Evolutionary conservation across 2,329 filamentous ascomycete species (phyloP).

Genomic region (Aureobasidium sp.): DNA sequence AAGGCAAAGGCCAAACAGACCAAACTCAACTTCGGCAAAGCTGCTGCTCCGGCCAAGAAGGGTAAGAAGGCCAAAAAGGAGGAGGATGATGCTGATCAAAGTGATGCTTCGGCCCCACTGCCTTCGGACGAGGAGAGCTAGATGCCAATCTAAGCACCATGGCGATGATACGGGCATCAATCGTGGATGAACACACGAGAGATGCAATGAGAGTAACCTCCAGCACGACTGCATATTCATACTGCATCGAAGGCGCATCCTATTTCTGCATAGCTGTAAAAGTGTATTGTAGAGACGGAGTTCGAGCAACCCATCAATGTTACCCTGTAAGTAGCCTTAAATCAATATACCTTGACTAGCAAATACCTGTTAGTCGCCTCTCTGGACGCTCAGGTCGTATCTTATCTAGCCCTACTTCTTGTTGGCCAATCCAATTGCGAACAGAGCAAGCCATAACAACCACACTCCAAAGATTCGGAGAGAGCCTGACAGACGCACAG

Average conservation of each 20-base stretch:
- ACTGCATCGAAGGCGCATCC: background rate
- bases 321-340: background rate
- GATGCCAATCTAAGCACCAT: background rate
- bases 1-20: constrained; percentile 56
- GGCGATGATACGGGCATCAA: background rate
- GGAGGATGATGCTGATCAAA: constrained; percentile 6
- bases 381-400: no score
- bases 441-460: no score
- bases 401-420: no score
- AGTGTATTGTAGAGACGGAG: background rate
- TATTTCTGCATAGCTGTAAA: background rate
- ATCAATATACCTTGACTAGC: background rate
- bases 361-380: no score
- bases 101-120: background rate
- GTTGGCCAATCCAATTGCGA: no score
- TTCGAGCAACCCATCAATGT: background rate
- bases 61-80: constrained; percentile 27
- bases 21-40: constrained; percentile 65
- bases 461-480: no score
- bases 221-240: background rate
- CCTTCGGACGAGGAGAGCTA: background rate
- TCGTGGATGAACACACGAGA: background rate
- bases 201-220: background rate
- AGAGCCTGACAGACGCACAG: no score
- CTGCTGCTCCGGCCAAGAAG: constrained; percentile 68